Evolutionary conservation across 140 eudicot species (phyloP), one percentile per base, ranked within the genome.

Genomic region (Bidens hawaiensis): DNA sequence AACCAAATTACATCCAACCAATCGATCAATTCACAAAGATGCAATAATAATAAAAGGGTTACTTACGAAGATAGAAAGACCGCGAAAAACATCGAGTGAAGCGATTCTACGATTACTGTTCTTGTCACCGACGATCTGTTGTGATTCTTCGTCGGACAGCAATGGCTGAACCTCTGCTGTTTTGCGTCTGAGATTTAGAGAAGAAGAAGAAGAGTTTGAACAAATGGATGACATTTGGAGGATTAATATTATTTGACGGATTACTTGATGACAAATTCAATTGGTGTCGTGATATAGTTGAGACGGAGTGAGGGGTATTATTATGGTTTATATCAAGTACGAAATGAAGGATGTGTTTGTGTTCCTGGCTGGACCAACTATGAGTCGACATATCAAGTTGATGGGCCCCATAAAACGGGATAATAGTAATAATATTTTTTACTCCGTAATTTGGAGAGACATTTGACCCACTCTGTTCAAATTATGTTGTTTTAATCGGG

Each of bases 1-100:
- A n/a, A n/a, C n/a, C n/a, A n/a, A n/a, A n/a, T n/a, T n/a, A n/a
- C n/a, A n/a, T n/a, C n/a, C n/a, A n/a, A n/a, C n/a, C n/a, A n/a
- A n/a, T n/a, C n/a, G n/a, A n/a, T n/a, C n/a, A n/a, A n/a, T n/a
- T n/a, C n/a, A n/a, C n/a, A n/a, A n/a, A n/a, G n/a, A n/a, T n/a
- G n/a, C n/a, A n/a, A n/a, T n/a, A n/a, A n/a, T n/a, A n/a, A n/a
- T n/a, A n/a, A n/a, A n/a, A n/a, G n/a, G n/a, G n/a, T n/a, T n/a
- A 38, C 69, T 67, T 75, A 87, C 93, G 36, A 83, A 68, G 70
- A 87, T 88, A 21, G 82, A 87, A 6, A 87, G 82, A 48, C 95
- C 91, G 15, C 95, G 81, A 27, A 83, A 83, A 25, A 87, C 93
- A 67, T 87, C 95, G 21, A 87, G 93, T 3, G 95, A 87, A 27